phyloP scores from a whole-genome alignment of 2,329 filamentous ascomycete species.

The Emergomyces africanus region DNA sequence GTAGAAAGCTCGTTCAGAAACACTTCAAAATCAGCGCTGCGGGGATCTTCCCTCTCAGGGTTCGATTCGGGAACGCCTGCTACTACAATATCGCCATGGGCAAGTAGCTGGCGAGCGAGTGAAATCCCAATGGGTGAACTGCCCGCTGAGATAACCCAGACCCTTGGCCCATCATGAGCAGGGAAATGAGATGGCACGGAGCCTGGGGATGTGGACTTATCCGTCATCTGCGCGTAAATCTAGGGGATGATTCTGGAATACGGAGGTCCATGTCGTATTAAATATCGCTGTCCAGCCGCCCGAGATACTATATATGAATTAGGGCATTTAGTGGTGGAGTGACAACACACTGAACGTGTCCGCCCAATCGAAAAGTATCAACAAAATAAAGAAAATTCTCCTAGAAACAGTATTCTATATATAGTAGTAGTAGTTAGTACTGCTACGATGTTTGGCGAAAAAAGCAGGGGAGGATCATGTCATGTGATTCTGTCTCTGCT shows the following conservation, averaged over 20 bases:
- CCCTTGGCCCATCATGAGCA: conserved; percentile 55
- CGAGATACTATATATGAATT: background rate
- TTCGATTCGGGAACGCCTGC: conserved; percentile 69
- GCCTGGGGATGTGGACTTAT: conserved; percentile 22
- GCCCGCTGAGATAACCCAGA: conserved; percentile 85
- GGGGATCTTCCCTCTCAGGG: conserved; percentile 58
- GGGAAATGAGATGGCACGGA: conserved; percentile 39
- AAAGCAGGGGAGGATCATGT: no score
- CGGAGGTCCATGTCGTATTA: conserved; percentile 5
- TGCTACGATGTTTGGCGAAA: no score
- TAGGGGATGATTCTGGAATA: background rate
- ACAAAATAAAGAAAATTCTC: background rate
- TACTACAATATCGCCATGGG: conserved; percentile 84
- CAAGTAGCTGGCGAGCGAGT: conserved; percentile 65
- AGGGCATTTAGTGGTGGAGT: background rate
- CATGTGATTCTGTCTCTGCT: no score
- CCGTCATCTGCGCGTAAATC: conserved; percentile 20
- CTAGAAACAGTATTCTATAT: no score
- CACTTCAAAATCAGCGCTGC: conserved; percentile 65
- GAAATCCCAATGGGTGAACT: conserved; percentile 75
- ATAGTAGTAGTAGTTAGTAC: no score
- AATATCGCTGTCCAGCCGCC: background rate
- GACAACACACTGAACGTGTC: no score
- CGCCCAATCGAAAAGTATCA: background rate
- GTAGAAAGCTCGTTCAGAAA: conserved; percentile 50